Conservation (phyloP, 2,329 filamentous ascomycete species). For the Akanthomyces lecanii region DNA sequence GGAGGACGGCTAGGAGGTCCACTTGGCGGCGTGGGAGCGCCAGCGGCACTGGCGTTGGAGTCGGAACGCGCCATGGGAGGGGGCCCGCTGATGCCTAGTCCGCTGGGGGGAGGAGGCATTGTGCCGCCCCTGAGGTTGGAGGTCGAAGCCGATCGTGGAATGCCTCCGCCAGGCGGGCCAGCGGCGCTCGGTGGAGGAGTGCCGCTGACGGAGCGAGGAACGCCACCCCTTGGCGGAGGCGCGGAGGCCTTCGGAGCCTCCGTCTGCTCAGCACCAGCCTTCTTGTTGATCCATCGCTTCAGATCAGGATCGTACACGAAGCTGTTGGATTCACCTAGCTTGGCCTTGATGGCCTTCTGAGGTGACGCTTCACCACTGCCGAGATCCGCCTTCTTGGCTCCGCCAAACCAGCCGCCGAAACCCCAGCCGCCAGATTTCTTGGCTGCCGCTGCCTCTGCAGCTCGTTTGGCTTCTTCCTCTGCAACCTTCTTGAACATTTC, state of each 20-base stretch:
- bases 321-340: constrained; percentile 86
- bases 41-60: constrained; percentile 42
- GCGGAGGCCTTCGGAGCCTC: constrained; percentile 63
- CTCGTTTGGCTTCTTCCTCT: constrained; percentile 66
- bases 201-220: constrained; percentile 49
- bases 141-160: constrained; percentile 26
- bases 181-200: constrained; percentile 44
- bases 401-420: constrained; percentile 80
- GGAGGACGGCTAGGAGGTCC: constrained; percentile 65
- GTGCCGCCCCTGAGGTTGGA: constrained; percentile 27
- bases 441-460: constrained; percentile 40
- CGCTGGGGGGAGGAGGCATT: constrained; percentile 30
- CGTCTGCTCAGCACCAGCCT: constrained; percentile 63
- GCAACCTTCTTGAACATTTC: constrained; percentile 83
- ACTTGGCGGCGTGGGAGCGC: constrained; percentile 30
- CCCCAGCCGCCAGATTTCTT: constrained; percentile 66
- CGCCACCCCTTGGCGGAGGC: constrained; percentile 67
- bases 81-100: constrained; percentile 32
- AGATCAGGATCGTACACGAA: constrained; percentile 96
- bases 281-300: constrained; percentile 98
- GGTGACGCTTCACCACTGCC: constrained; percentile 37
- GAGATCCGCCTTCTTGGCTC: constrained; percentile 49
- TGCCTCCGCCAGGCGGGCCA: constrained; percentile 30
- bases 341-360: constrained; percentile 77
- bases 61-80: constrained; percentile 45